Conservation (phyloP, 2,329 filamentous ascomycete genomes). For the Epichloe aotearoae region DNA sequence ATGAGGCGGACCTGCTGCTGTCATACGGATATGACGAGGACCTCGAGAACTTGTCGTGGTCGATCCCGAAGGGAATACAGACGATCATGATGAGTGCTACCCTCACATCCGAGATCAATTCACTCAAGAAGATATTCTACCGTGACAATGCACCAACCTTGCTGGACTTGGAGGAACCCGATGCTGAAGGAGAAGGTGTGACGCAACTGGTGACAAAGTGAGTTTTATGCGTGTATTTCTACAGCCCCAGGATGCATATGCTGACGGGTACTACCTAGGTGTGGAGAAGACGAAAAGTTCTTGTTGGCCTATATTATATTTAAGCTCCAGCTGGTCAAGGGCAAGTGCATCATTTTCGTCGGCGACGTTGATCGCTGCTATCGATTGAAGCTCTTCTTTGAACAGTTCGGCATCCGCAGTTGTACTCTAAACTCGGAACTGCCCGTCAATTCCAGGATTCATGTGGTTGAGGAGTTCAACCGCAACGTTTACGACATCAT, state of each 20-base stretch:
- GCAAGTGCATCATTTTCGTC: conserved; percentile 65
- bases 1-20: conserved; percentile 87
- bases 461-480: conserved; percentile 96
- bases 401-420: conserved; percentile 91
- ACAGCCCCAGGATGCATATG: background rate
- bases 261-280: conserved; percentile 31
- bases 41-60: conserved; percentile 62
- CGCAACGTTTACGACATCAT: conserved; percentile 95
- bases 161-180: conserved; percentile 70
- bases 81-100: conserved; percentile 92
- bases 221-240: conserved; percentile 11
- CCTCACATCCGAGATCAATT: conserved; percentile 74
- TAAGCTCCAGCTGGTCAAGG: conserved; percentile 85
- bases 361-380: conserved; percentile 81
- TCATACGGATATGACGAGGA: conserved; percentile 93
- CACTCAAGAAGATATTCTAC: conserved; percentile 74
- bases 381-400: conserved; percentile 83
- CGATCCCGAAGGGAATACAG: conserved; percentile 74
- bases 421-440: conserved; percentile 91
- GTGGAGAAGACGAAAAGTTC: conserved; percentile 96
- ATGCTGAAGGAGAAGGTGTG: conserved; percentile 62
- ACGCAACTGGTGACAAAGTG: conserved; percentile 79
- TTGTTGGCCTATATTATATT: conserved; percentile 86
- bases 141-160: conserved; percentile 52
- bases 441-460: conserved; percentile 81